Evolutionary conservation across 495 filamentous ascomycete species (phyloP).

Genomic region (Penicillium steckii): DNA sequence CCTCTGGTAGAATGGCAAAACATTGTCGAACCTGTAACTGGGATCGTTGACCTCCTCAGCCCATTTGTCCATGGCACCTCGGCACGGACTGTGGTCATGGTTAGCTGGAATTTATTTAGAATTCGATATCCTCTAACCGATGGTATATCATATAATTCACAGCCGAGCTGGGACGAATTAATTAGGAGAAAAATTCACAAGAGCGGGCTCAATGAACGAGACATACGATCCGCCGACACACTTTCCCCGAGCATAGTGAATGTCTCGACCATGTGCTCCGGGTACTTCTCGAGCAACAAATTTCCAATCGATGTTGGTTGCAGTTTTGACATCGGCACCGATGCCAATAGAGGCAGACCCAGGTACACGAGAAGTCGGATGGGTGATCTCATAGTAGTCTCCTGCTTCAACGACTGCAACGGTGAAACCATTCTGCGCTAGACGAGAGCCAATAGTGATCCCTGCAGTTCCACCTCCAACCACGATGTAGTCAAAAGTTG

Average conservation of each 20-base stretch:
- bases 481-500: slow-evolving; percentile 50
- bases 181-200: not conserved
- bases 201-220: not conserved
- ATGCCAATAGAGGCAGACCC: slow-evolving; percentile 30
- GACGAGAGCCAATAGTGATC: slow-evolving; percentile 42
- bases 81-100: slow-evolving; percentile 29
- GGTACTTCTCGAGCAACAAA: slow-evolving; percentile 32
- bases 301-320: slow-evolving; percentile 49
- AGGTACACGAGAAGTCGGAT: slow-evolving; percentile 46
- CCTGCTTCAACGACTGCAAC: slow-evolving; percentile 60
- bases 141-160: slow-evolving; percentile 40
- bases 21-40: slow-evolving; percentile 43
- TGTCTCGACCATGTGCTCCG: slow-evolving; percentile 33
- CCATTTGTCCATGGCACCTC: slow-evolving; percentile 41
- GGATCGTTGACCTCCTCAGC: slow-evolving; percentile 45
- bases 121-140: slow-evolving; percentile 16
- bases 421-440: slow-evolving; percentile 34
- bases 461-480: slow-evolving; percentile 55
- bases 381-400: slow-evolving; percentile 50
- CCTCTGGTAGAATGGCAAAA: slow-evolving; percentile 41
- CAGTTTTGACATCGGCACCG: slow-evolving; percentile 29
- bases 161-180: slow-evolving; percentile 21
- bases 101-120: not conserved
- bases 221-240: slow-evolving; percentile 40
- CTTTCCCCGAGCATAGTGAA: slow-evolving; percentile 42